Evolutionary conservation across 495 filamentous ascomycete genomes (phyloP).

Genomic region (Penicillium riverlandense): DNA sequence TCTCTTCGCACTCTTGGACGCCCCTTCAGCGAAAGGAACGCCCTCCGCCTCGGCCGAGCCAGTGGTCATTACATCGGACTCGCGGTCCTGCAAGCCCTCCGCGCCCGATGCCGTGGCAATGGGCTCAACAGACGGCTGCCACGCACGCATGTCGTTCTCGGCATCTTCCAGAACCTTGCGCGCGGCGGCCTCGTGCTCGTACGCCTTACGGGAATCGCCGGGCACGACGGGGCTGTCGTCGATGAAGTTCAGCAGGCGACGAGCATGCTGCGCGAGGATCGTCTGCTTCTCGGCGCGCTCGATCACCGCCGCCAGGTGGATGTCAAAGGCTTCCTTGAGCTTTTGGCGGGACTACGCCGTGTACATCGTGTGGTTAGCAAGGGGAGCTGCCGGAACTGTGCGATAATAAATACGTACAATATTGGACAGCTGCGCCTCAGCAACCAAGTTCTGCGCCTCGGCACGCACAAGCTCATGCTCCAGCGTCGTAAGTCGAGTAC

Average conservation of each 20-base stretch:
- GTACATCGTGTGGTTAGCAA: conserved; percentile 22
- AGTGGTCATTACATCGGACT: conserved; percentile 1
- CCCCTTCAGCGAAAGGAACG: neutral
- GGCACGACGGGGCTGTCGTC: conserved; percentile 89
- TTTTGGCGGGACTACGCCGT: conserved; percentile 71
- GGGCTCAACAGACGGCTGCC: conserved; percentile 38
- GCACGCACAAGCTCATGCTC: conserved; percentile 95
- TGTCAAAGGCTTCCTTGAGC: conserved; percentile 85
- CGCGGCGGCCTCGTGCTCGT: conserved; percentile 55
- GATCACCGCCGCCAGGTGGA: conserved; percentile 79
- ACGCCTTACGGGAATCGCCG: conserved; percentile 64
- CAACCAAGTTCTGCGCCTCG: conserved; percentile 91
- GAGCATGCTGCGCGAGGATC: conserved; percentile 82
- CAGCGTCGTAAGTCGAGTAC: conserved; percentile 63
- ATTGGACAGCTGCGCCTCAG: conserved; percentile 94
- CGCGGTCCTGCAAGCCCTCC: neutral
- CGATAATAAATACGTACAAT: conserved; percentile 45
- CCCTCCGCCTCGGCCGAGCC: conserved; percentile 1
- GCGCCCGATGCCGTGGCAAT: conserved; percentile 1
- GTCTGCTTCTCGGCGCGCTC: conserved; percentile 96
- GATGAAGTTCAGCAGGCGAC: conserved; percentile 76
- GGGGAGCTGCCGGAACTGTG: neutral
- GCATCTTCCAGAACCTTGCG: conserved; percentile 87
- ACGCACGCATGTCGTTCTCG: conserved; percentile 76
- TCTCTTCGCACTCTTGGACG: neutral